Evolutionary conservation across 495 filamentous ascomycete species (phyloP), one percentile per base, ranked within the genome.

Genomic region (Penicillium cosmopolitanum): DNA sequence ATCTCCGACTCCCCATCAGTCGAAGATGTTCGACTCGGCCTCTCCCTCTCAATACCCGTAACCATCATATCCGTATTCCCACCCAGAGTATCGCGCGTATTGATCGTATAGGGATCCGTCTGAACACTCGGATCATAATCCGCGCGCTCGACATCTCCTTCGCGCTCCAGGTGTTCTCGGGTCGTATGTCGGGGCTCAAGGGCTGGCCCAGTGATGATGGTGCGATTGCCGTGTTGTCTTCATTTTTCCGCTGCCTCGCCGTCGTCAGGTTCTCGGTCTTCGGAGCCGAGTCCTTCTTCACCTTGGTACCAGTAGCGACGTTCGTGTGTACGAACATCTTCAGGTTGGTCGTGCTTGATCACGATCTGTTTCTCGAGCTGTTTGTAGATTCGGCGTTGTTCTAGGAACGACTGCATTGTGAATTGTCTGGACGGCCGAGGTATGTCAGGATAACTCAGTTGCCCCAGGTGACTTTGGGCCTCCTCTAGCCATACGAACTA

Each of bases 361-460:
- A 68, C 70, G 5, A 72, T 35, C 53, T 80, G 76, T 48, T 57
- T 55, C 36, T 72, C 36, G 15, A 77, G 70, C 33, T 74, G 65
- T 56, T 58, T 66, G 34, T 65, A 56, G 50, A 81, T 75, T 18
- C 67, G 66, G 11, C 73, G 70, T 56, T 74, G 75, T 55, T 79
- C 75, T 11, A 65, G 51, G 38, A 71, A 55, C 0, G 71, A 68
- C 38, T 77, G 73, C 73, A 73, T 77, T 28, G 42, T 69, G 46
- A 15, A 47, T 23, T 16, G 16, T 47, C 18, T 11, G 44, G 18
- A 23, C 18, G 5, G 9, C 21, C 10, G 44, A 23, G 23, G 23
- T 23, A 3, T 23, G 23, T 23, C 23, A 23, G 3, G 23, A 23
- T 3, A 23, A 23, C 3, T n/a, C n/a, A n/a, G n/a, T n/a, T 23